phyloP scores from a whole-genome alignment of 306 rosid genomes.

The Gastrolobium bilobum region DNA sequence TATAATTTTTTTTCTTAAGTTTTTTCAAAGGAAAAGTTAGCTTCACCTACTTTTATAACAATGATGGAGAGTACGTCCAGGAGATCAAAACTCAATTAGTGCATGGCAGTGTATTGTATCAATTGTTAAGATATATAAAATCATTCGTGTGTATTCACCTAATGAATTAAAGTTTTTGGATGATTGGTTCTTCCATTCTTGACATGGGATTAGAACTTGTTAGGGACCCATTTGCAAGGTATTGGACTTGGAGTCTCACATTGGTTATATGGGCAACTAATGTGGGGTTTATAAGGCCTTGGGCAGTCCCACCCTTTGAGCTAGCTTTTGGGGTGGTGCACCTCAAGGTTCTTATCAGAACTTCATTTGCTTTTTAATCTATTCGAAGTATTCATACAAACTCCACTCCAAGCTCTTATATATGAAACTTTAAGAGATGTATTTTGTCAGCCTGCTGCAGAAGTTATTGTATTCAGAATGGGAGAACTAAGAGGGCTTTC shows the following conservation, averaged over 20 bases:
- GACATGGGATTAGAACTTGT: conserved; percentile 27
- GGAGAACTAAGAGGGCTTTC: conserved; percentile 97
- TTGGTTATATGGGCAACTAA: no score
- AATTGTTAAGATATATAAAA: conserved; percentile 36
- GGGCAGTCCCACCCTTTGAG: no score
- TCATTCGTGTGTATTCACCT: conserved; percentile 7
- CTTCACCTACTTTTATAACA: conserved; percentile 18
- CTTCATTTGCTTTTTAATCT: conserved; percentile 25
- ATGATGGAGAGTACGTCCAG: not conserved
- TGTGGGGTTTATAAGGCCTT: no score
- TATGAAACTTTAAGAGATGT: conserved; percentile 44
- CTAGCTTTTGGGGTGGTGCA: no score
- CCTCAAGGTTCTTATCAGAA: no score
- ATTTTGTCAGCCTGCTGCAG: conserved; percentile 86
- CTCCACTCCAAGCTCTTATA: conserved; percentile 22
- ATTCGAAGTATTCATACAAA: conserved; percentile 36
- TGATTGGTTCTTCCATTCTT: conserved; percentile 20
- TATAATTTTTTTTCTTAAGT: not conserved
- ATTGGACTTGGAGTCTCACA: no score
- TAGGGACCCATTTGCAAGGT: no score
- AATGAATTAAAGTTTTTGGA: not conserved
- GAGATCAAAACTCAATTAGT: conserved; percentile 11
- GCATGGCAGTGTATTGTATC: conserved; percentile 37
- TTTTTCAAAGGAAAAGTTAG: not conserved
- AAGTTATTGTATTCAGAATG: conserved; percentile 92